phyloP scores from a whole-genome alignment of 495 filamentous ascomycete genomes.

The Penicillium subrubescens region DNA sequence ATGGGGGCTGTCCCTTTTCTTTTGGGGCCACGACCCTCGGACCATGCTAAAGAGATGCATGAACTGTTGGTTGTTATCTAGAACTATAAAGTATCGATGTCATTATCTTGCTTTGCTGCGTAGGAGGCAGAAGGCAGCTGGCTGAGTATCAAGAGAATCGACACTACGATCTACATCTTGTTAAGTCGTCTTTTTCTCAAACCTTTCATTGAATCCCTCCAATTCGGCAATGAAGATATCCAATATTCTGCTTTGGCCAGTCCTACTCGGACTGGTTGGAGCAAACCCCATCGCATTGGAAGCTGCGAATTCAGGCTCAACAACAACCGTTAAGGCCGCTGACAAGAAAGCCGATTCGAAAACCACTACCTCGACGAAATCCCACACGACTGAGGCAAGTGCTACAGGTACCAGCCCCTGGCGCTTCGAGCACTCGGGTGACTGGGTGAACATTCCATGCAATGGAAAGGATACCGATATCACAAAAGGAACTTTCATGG shows the following conservation, averaged over 20 bases:
- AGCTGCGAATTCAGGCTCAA: background rate
- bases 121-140: no score
- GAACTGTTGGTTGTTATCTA: background rate
- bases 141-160: no score
- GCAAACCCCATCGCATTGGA: background rate
- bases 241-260: background rate
- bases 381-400: background rate
- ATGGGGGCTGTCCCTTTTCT: background rate
- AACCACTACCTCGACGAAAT: background rate
- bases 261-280: background rate
- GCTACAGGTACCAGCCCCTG: background rate
- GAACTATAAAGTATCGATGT: background rate
- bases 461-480: background rate
- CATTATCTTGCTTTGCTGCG: no score
- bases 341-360: no score
- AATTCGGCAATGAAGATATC: background rate
- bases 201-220: background rate
- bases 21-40: background rate
- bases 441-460: background rate
- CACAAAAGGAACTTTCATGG: background rate
- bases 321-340: background rate
- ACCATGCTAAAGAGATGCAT: background rate
- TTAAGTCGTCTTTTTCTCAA: no score
- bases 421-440: background rate
- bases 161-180: no score